Percentiles rank a stretch among this genome's conserved stretches.
phyloP scores from a whole-genome alignment of 495 filamentous ascomycete genomes.

The Letharia lupina region DNA sequence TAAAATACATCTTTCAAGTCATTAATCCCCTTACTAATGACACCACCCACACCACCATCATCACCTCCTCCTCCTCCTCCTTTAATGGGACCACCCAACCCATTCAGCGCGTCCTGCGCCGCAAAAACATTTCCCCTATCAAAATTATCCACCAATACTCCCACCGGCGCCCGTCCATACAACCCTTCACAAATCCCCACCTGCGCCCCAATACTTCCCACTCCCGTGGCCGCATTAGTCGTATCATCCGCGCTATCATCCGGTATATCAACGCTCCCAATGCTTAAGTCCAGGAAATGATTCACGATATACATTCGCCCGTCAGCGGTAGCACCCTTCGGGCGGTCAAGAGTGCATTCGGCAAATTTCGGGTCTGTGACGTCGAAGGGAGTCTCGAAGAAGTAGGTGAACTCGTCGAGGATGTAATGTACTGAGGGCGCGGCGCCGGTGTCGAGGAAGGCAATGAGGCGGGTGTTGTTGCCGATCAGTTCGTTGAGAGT shows the following conservation, averaged over 20 bases:
- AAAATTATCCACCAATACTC: constrained; percentile 62
- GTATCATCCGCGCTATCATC: constrained; percentile 42
- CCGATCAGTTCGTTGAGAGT: constrained; percentile 54
- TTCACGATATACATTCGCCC: constrained; percentile 50
- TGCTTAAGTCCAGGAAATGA: constrained; percentile 38
- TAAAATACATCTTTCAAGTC: no score
- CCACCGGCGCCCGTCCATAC: constrained; percentile 51
- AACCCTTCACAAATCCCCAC: constrained; percentile 41
- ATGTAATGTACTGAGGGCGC: constrained; percentile 48
- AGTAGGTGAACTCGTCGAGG: constrained; percentile 57
- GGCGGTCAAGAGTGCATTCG: constrained; percentile 52
- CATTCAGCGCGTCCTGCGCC: constrained; percentile 51
- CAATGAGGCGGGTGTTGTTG: constrained; percentile 50
- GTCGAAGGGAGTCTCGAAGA: constrained; percentile 65
- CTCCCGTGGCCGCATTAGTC: constrained; percentile 48
- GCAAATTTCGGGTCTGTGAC: constrained; percentile 42
- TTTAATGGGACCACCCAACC: constrained; percentile 29
- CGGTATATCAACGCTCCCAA: constrained; percentile 46
- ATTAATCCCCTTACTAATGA: no score
- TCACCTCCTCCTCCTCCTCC: no score
- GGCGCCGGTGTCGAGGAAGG: constrained; percentile 52
- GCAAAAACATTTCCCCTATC: constrained; percentile 49
- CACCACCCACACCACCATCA: no score
- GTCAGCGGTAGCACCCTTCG: constrained; percentile 27
- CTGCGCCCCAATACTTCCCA: constrained; percentile 52